A percentile compares a stretch with the other conserved stretches of the same genome.
Evolutionary conservation across 306 rosid species (phyloP).

Genomic region (Cicer chorassanicum): DNA sequence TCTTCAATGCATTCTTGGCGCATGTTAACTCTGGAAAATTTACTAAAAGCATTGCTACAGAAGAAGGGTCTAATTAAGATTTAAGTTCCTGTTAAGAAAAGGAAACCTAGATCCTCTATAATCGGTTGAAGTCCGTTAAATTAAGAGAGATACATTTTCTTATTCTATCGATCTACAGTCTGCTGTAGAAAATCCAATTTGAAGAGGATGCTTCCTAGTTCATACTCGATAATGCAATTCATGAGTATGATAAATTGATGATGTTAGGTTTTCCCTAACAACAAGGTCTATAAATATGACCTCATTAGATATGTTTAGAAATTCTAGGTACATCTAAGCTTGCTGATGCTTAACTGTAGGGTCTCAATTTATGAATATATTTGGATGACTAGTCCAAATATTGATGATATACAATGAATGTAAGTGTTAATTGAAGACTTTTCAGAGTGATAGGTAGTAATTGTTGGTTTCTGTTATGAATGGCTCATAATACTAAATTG

Average conservation of each 20-base stretch:
- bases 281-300: conserved; percentile 5
- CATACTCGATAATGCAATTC: background rate
- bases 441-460: background rate
- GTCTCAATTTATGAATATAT: conserved; percentile 19
- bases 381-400: conserved; percentile 49
- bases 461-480: conserved; percentile 1
- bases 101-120: too few species aligned
- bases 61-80: conserved; percentile 11
- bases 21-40: conserved; percentile 16
- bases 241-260: conserved; percentile 7
- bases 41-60: conserved; percentile 5
- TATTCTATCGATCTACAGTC: too few species aligned
- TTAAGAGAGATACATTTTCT: too few species aligned
- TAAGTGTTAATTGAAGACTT: conserved; percentile 27
- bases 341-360: conserved; percentile 1
- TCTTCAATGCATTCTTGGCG: conserved; percentile 28
- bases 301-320: background rate
- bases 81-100: conserved; percentile 27
- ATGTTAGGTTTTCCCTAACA: conserved; percentile 41
- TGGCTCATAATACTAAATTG: background rate
- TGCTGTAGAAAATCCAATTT: background rate
- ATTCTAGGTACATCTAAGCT: conserved; percentile 19
- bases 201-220: conserved; percentile 30
- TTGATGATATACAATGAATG: conserved; percentile 30
- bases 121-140: too few species aligned